Evolutionary conservation across 768 basidiomycete genomes (phyloP), one percentile per base, ranked within the genome.

Genomic region (Russula sp.): DNA sequence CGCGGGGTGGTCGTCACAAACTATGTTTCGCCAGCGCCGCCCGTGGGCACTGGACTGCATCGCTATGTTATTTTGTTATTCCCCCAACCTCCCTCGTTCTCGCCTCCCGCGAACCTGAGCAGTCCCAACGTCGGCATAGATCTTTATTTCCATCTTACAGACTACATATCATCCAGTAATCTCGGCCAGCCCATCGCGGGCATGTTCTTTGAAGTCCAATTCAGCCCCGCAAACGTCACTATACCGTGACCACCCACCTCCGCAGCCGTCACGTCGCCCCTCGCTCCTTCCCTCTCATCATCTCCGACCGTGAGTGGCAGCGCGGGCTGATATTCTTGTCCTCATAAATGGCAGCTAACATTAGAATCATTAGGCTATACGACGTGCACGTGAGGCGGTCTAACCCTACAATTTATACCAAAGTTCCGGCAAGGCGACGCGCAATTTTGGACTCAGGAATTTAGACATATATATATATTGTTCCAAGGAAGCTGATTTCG

Each of bases 1-100:
- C 74, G 77, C 20, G 82, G 77, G 8, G 78, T 76, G 26, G 75
- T 72, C 40, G 81, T 90, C 68, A 90, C 86, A 18, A 74, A 76
- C 44, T 92, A 91, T 70, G 83, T 84, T 54, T 87, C 88, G 18
- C 90, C 90, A 58, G 81, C 80, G 58, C 90, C 90, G 60, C 77
- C 86, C n/a, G 72, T 78, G 34, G 88, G 89, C 36, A 84, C 82
- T 62, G 90, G 91, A 50, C 79, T 89, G 61, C 91, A 92, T 74
- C 83, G 89, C 72, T 92, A 92, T 73, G 84, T 83, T 14, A 72
- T 92, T 67, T 74, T 87, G 62, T 73, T 92, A 44, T 86, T 85
- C 73, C 71, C 75, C 11, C 91, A 92, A 72, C 85, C 87, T 11
- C 73, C 79, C 0, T 75, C 77, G 56, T 92, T 92, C 77, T 70